phyloP scores from a whole-genome alignment of 768 basidiomycete species.

The Daedaleopsis sinensis region DNA sequence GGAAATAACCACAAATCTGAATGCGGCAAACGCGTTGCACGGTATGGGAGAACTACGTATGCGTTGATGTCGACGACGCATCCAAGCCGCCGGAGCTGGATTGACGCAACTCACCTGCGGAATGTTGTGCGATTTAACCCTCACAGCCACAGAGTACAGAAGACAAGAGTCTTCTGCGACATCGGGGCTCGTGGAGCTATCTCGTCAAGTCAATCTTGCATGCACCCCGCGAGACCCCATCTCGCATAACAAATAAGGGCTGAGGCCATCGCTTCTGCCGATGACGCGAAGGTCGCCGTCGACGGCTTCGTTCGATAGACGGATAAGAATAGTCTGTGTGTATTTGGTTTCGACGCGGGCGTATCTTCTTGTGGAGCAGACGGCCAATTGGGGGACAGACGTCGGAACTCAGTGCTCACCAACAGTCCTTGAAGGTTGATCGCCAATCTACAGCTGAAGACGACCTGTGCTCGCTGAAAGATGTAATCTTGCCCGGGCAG shows the following conservation, averaged over 20 bases:
- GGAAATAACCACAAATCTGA: no score
- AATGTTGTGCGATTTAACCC: not conserved
- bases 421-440: not conserved
- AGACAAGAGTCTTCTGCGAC: not conserved
- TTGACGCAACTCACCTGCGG: not conserved
- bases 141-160: not conserved
- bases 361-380: not conserved
- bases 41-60: no score
- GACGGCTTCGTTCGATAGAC: not conserved
- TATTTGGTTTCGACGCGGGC: not conserved
- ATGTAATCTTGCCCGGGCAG: no score
- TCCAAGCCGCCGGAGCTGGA: no score
- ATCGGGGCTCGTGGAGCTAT: not conserved
- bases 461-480: not conserved
- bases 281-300: slow-evolving; percentile 3
- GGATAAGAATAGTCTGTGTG: slow-evolving; percentile 13
- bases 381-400: not conserved
- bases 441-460: not conserved
- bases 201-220: not conserved
- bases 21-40: no score
- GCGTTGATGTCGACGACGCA: no score
- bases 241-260: not conserved
- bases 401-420: not conserved
- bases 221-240: not conserved
- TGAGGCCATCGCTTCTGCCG: not conserved